These are phyloP conservation scores for Tieghemostelium lacteum DNA, from an alignment of 78 protist species.

Conservation along the genomic window DNA sequence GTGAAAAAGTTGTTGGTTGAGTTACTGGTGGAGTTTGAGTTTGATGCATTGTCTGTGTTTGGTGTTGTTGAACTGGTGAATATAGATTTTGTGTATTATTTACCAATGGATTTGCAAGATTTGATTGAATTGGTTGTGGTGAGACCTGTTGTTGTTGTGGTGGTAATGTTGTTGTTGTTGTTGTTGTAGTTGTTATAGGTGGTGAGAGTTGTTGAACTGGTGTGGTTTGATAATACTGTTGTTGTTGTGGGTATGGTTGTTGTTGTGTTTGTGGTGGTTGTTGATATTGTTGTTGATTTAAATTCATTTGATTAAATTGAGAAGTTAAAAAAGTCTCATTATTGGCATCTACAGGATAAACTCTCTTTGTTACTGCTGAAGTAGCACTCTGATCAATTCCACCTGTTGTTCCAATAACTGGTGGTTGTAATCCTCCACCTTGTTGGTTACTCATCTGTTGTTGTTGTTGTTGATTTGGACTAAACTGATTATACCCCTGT, in stretches of 20 bases:
- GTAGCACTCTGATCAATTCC: background rate
- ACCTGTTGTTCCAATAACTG: background rate
- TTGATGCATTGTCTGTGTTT: background rate
- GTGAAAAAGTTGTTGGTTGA: background rate
- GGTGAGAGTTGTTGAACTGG: background rate
- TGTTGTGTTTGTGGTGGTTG: background rate
- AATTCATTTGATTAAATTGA: slow-evolving; percentile 15
- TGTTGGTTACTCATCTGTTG: no score
- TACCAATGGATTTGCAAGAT: no score
- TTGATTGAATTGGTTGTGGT: no score
- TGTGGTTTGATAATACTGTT: background rate
- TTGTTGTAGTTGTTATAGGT: background rate
- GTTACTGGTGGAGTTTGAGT: background rate
- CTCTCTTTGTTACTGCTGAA: slow-evolving; percentile 11
- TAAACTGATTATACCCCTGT: background rate
- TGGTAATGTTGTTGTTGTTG: background rate
- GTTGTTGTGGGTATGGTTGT: background rate
- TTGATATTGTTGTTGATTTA: slow-evolving; percentile 14
- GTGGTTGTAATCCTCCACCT: no score
- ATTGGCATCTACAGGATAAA: slow-evolving; percentile 53
- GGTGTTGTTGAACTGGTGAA: slow-evolving; percentile 15
- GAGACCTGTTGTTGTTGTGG: background rate
- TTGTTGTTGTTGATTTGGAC: background rate
- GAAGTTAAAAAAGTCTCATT: slow-evolving; percentile 7
- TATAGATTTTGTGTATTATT: no score